Base-by-base conservation (phyloP, 202 grass and related monocot genomes). In the Musa balbisiana region DNA sequence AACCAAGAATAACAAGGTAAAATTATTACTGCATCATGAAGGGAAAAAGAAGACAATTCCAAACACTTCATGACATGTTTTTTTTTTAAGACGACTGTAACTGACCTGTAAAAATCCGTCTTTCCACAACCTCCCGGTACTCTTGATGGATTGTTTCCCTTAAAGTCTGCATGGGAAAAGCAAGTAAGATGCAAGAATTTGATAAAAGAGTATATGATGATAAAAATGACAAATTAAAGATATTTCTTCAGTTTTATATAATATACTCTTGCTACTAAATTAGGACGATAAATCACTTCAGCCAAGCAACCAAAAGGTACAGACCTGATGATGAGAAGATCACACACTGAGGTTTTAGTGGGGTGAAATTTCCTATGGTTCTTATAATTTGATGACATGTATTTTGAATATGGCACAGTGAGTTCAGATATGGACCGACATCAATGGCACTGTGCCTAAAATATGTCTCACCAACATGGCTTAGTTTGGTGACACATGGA, bases 121-220 rank as follows among this genome's bases (percentile, higher is more conserved):
- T 95, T 83, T 99, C 91, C 68, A 99, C 87, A 70, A 99, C 95
- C 58, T 95, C 89, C 9, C 87, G 76, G 15, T 99, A 92, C 64
- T 99, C 95, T 79, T 85, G 89, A 69, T 88, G 78, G 69, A 99
- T 99, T 71, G 87, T 82, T 88, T 92, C 91, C 80, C 95, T 88
- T 77, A 94, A 76, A 83, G 86, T 83, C 95, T 99, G 82, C 67
- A 89, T 51, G 49, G 73, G 77, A 80, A 83, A 16, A n/a, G 67
- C 68, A 80, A 71, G 11, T 51, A 51, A 70, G 33, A 51, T 21
- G 43, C 20, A 51, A 87, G 17, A 25, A 8, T 82, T 74, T 10
- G 15, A 8, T 52, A 21, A 64, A 67, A 8, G 1, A 53, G 22
- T 67, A 24, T 52, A 53, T 33, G 2, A 17, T 15, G 67, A 43